Base-by-base conservation (phyloP, 2,329 filamentous ascomycete species). In the Pseudogymnoascus sp. region DNA sequence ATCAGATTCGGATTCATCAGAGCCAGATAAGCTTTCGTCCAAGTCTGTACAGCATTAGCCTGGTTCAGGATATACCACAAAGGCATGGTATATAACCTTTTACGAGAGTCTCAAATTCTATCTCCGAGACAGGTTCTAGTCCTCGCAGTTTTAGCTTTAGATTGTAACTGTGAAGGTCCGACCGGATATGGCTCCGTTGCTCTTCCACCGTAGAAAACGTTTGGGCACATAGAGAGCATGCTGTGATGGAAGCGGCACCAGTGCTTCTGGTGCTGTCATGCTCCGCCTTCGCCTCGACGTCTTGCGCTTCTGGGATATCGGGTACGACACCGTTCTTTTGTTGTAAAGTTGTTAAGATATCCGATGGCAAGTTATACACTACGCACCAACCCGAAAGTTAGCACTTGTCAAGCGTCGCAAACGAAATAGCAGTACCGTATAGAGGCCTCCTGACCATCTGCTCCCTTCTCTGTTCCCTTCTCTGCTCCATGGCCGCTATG, bases 131-230 rank as follows among this genome's bases (percentile, higher is more conserved):
- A 0, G 90, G 77, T 8, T 81, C 82, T 64, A 82, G 81, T 0
- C 90, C 90, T 57, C 91, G 86, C 64, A 96, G 78, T 78, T 91
- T 96, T 73, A 93, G 90, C 76, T 96, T 97, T 66, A 97, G 77
- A 73, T 99, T 99, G 77, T 97, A 99, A 68, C 88, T 84, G 75
- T 99, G 95, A 60, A 96, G 81, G 72, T 99, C 95, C 8, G 93
- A 96, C 70, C 90, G 89, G 64, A 91, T 86, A 76, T 99, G 95
- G 65, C 85, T 83, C 66, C 91, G 85, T 73, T 97, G 93, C 66
- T 97, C 93, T 66, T 86, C 81, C 6, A 96, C 81, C 8, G 82
- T 87, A 34, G 81, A 72, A 70, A 96, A 96, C 4, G 82, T 79
- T 39, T 92, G 81, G 40, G 82, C 80, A 76, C 95, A 99, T 4